A percentile compares a stretch with the other conserved stretches of the same genome.
Conservation (phyloP, 192 early-diverging fungal species). For the Borealophlyctis nickersoniae region DNA sequence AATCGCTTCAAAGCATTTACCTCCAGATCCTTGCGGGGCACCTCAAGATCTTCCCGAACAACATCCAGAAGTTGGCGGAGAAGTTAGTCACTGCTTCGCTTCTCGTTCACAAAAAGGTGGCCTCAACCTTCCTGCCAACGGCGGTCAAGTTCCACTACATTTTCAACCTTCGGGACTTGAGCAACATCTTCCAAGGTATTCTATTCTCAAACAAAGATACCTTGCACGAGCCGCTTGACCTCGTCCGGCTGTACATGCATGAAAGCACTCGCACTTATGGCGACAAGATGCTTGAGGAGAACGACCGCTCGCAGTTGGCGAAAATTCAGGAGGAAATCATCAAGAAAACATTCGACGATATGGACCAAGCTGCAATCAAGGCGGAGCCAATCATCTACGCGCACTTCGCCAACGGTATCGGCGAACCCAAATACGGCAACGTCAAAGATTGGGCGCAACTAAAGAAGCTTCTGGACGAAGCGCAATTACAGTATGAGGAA, state of each 20-base stretch:
- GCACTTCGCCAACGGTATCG: slow-evolving; percentile 59
- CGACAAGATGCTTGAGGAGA: slow-evolving; percentile 59
- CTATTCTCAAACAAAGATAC: slow-evolving; percentile 61
- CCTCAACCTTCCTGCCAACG: slow-evolving; percentile 53
- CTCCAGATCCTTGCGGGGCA: slow-evolving; percentile 53
- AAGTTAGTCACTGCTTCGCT: slow-evolving; percentile 53
- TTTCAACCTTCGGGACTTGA: slow-evolving; percentile 61
- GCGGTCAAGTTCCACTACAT: slow-evolving; percentile 69
- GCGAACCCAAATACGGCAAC: slow-evolving; percentile 58
- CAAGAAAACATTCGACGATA: slow-evolving; percentile 61
- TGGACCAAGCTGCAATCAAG: slow-evolving; percentile 54
- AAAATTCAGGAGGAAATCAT: slow-evolving; percentile 57
- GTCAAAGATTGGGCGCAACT: slow-evolving; percentile 56
- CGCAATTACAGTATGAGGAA: slow-evolving; percentile 63
- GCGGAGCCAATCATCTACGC: slow-evolving; percentile 58
- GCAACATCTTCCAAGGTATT: slow-evolving; percentile 64
- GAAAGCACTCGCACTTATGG: slow-evolving; percentile 58
- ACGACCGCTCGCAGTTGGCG: slow-evolving; percentile 42
- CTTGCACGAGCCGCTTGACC: slow-evolving; percentile 53
- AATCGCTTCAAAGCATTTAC: slow-evolving; percentile 61
- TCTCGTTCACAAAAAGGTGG: slow-evolving; percentile 57
- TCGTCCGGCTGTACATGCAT: slow-evolving; percentile 55
- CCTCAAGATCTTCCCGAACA: slow-evolving; percentile 53
- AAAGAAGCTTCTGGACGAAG: slow-evolving; percentile 55
- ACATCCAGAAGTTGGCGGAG: slow-evolving; percentile 52